Base-by-base conservation (phyloP, 768 basidiomycete species). In the Tricholoma terreum region DNA sequence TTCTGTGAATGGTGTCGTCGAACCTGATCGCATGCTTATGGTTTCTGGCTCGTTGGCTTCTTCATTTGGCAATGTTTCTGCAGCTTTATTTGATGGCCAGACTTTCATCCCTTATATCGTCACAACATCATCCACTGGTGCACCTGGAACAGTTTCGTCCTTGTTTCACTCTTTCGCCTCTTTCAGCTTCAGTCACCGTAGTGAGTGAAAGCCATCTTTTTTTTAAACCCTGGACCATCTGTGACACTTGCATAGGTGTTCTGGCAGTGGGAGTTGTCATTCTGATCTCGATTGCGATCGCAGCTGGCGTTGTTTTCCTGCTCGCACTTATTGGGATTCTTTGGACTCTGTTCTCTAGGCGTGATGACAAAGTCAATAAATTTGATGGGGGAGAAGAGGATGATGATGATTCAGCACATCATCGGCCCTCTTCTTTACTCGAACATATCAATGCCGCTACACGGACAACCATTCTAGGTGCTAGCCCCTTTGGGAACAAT, bases 241-340 rank as follows among this genome's bases (percentile, higher is more conserved):
- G 67, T 52, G 59, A 60, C 31, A 38, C n/a, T 35, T 43, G 52
- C 9, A 34, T 8, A 92, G 93, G 87, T 65, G 90, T 93, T 79
- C 82, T 99, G 55, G 92, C 95, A 0, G 84, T 85, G 21, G 97
- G 96, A 1, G 81, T 98, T 35, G 94, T 99, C 54, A 98, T 98
- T 62, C 81, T 99, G 43, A 94, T 99, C 63, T 95, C 94, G 1
- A 97, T 99, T 61, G 97, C 97, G 22, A 97, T 98, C 62, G 87
- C 92, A 9, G 94, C 94, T 14, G 97, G 96, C 15, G 84, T 98
- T 19, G 89, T 95, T 35, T 95, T 94, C 81, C 77, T 95, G 0
- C 78, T 94, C 31, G 88, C 89, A 14, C 76, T 96, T 40, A 77
- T 94, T 55, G 92, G 92, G 50, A 89, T 96, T 54, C 73, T 96